Evolutionary conservation across 768 basidiomycete species (phyloP).

Genomic region (Dictyophora rubrovolvata): DNA sequence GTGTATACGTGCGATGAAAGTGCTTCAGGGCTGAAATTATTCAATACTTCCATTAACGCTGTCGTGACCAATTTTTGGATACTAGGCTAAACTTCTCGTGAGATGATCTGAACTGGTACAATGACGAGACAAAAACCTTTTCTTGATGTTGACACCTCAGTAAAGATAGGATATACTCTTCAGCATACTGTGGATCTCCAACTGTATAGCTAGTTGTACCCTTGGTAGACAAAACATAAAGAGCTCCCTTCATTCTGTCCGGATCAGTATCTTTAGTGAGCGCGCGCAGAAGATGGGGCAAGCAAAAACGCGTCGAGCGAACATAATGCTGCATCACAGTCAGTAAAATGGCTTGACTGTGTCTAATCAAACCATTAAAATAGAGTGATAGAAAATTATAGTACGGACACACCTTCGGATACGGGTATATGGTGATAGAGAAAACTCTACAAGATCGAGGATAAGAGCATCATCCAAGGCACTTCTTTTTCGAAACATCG

Average conservation of each 20-base stretch:
- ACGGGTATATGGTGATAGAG: constrained; percentile 71
- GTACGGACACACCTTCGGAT: constrained; percentile 48
- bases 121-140: constrained; percentile 39
- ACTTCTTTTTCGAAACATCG: constrained; percentile 63
- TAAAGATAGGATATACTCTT: constrained; percentile 48
- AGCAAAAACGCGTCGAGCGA: constrained; percentile 55
- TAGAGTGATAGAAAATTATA: background rate
- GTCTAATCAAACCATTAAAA: constrained; percentile 28
- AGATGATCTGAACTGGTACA: background rate
- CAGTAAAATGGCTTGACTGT: constrained; percentile 57
- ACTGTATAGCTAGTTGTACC: constrained; percentile 7
- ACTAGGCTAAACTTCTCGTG: constrained; percentile 41
- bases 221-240: constrained; percentile 61
- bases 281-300: constrained; percentile 20
- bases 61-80: constrained; percentile 60
- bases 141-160: constrained; percentile 78
- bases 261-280: constrained; percentile 18
- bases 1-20: constrained; percentile 53
- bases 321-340: constrained; percentile 55
- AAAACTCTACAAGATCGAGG: constrained; percentile 58
- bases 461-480: constrained; percentile 64
- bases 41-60: constrained; percentile 52
- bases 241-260: constrained; percentile 22
- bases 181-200: constrained; percentile 43
- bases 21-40: constrained; percentile 53